Conservation (phyloP, 1,284 basidiomycete species). For the Ustilago shanxiensis region DNA sequence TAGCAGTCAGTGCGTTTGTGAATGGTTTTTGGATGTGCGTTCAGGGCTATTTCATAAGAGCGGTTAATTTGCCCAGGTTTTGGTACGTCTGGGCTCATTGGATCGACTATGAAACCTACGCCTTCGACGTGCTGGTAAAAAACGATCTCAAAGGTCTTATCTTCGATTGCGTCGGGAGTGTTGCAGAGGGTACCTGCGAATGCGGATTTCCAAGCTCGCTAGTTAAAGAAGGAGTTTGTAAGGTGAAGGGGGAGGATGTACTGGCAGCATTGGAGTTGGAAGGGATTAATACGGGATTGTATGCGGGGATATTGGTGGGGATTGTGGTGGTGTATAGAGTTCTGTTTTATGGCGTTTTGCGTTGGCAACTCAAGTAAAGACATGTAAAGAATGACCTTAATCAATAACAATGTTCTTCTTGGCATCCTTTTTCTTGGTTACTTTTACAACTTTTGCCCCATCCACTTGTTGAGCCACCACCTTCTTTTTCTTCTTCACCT, state of each 20-base stretch:
- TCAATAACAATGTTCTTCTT: conserved; percentile 20
- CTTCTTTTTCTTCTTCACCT: too few relatives aligned
- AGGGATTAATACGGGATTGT: conserved; percentile 54
- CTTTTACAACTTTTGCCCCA: conserved; percentile 28
- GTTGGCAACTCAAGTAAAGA: conserved; percentile 33
- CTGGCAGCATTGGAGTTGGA: conserved; percentile 57
- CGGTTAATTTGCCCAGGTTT: conserved; percentile 74
- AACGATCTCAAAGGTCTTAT: conserved; percentile 74
- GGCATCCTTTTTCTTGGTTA: conserved; percentile 31
- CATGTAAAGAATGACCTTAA: background rate
- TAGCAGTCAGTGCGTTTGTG: conserved; percentile 75
- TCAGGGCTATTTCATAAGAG: conserved; percentile 71
- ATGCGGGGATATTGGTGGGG: conserved; percentile 60
- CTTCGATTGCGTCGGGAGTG: conserved; percentile 72
- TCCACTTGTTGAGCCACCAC: background rate
- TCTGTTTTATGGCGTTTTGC: conserved; percentile 59
- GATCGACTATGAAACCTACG: conserved; percentile 72
- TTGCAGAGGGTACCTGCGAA: conserved; percentile 50
- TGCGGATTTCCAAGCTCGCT: conserved; percentile 36
- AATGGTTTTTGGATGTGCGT: conserved; percentile 78
- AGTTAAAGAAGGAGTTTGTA: conserved; percentile 26
- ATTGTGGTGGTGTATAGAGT: conserved; percentile 62
- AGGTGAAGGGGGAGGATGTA: conserved; percentile 38
- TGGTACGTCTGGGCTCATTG: conserved; percentile 77
- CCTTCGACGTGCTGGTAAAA: conserved; percentile 71